Base-by-base conservation (phyloP, 108 stramenopile genomes). In the Nitzschia palea region DNA sequence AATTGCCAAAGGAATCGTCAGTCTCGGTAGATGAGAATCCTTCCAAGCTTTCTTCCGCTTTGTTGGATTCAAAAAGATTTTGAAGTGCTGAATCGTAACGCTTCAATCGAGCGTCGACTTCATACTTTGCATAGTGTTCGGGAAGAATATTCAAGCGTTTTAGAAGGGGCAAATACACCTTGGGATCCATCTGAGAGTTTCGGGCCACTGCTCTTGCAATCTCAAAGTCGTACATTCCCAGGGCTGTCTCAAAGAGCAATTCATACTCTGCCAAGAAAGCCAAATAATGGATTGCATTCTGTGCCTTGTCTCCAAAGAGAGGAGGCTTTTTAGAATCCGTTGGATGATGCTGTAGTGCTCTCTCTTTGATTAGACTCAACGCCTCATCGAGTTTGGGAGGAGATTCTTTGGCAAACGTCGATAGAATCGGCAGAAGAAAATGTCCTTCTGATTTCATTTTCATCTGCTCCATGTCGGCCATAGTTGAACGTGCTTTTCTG, bases 131-230 rank as follows among this genome's bases (percentile, higher is more conserved):
- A 47, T 70, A 79, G 34, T 64, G 62, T 42, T 53, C 45, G 28
- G 91, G 91, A 42, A 93, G 60, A 23, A 65, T 62, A 28, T 76
- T 79, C 70, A 90, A 77, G 17, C 85, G 84, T 65, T 94, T 84
- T 36, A 97, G 64, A 55, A 91, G 54, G 10, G 91, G 93, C n/a
- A 97, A 69, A 56, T 95, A 97, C 2, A 91, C 81, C 67, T 95
- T 95, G 61, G 96, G 96, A 65, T 97, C 96, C 93, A 95, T 97
- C 66, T 95, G 94, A 35, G 91, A 92, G 61, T 93, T 85, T 42
- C 91, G 71, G 31, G 92, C 96, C 30, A 95, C 89, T 44, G 89
- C 90, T 73, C 90, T 76, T 1, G 96, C 96, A 27, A 95, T 64
- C 12, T 95, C 92, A 66, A 73, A 94, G 74, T 95, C 93, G 63